Evolutionary conservation across 2,329 filamentous ascomycete genomes (phyloP).

Genomic region (Fusarium humuli): DNA sequence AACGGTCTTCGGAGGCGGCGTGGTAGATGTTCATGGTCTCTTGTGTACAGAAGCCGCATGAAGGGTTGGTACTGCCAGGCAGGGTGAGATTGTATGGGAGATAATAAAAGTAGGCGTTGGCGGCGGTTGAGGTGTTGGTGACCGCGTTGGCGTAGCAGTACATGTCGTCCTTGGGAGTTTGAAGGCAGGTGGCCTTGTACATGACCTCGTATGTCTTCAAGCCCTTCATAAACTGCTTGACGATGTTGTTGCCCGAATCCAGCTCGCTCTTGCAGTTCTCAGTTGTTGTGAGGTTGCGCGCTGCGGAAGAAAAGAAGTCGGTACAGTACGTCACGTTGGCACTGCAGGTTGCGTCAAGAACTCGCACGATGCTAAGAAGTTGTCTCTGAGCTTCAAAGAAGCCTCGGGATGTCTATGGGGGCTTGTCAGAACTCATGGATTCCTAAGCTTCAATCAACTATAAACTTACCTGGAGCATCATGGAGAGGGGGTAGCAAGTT

Average conservation of each 20-base stretch:
- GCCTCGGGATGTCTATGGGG: slow-evolving; percentile 75
- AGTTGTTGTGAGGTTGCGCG: slow-evolving; percentile 70
- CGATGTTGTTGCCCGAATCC: slow-evolving; percentile 72
- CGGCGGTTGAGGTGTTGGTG: slow-evolving; percentile 76
- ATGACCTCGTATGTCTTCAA: slow-evolving; percentile 81
- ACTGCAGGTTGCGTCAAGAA: slow-evolving; percentile 82
- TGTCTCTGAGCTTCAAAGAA: slow-evolving; percentile 86
- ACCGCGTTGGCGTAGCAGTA: slow-evolving; percentile 89
- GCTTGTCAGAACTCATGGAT: slow-evolving; percentile 15
- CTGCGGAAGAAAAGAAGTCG: slow-evolving; percentile 71
- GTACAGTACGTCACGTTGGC: slow-evolving; percentile 75
- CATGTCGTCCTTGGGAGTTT: slow-evolving; percentile 70
- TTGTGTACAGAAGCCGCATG: slow-evolving; percentile 80
- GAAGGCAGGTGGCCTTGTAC: slow-evolving; percentile 84
- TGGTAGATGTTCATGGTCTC: slow-evolving; percentile 87
- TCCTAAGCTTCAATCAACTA: not conserved
- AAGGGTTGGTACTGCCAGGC: slow-evolving; percentile 74
- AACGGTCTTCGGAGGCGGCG: slow-evolving; percentile 72
- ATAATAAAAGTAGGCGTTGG: slow-evolving; percentile 86
- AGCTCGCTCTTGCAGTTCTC: slow-evolving; percentile 80
- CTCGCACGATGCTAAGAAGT: slow-evolving; percentile 76
- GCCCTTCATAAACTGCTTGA: slow-evolving; percentile 79
- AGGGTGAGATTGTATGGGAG: slow-evolving; percentile 81
- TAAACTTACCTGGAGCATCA: slow-evolving; percentile 79
- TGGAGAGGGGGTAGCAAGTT: slow-evolving; percentile 83